Conservation (phyloP, 352 stramenopile genomes). For the Thalassiosira hispida region DNA sequence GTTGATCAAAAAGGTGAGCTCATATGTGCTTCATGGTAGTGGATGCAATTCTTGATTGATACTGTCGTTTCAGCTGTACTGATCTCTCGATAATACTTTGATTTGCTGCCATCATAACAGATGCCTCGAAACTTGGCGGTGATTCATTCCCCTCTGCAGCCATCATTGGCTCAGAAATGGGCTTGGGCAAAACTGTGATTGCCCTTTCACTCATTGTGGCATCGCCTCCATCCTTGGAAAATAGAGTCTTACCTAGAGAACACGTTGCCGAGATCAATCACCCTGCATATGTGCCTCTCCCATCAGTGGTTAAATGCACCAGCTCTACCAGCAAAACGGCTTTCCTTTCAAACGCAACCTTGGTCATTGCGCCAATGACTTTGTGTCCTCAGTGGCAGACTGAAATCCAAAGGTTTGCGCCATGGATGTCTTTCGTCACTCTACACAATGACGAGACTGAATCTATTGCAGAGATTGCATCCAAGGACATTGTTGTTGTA, state of each 20-base stretch:
- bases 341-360: slow-evolving; percentile 29
- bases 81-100: background rate
- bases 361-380: slow-evolving; percentile 48
- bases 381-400: slow-evolving; percentile 37
- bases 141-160: slow-evolving; percentile 16
- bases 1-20: slow-evolving; percentile 29
- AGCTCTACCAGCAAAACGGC: background rate
- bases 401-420: slow-evolving; percentile 37
- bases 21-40: background rate
- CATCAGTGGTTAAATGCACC: slow-evolving; percentile 1
- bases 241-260: slow-evolving; percentile 27
- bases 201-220: slow-evolving; percentile 29
- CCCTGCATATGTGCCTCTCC: slow-evolving; percentile 24
- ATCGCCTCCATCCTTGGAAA: slow-evolving; percentile 23
- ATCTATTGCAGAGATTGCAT: slow-evolving; percentile 17
- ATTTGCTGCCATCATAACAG: background rate
- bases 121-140: slow-evolving; percentile 14
- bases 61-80: no score
- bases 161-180: slow-evolving; percentile 41
- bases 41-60: no score
- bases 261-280: slow-evolving; percentile 32
- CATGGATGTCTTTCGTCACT: slow-evolving; percentile 36
- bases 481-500: slow-evolving; percentile 34
- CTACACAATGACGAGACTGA: slow-evolving; percentile 34
- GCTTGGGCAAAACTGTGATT: slow-evolving; percentile 40